Base-by-base conservation (phyloP, 805 yeast genomes). In the Candida adriatica region DNA sequence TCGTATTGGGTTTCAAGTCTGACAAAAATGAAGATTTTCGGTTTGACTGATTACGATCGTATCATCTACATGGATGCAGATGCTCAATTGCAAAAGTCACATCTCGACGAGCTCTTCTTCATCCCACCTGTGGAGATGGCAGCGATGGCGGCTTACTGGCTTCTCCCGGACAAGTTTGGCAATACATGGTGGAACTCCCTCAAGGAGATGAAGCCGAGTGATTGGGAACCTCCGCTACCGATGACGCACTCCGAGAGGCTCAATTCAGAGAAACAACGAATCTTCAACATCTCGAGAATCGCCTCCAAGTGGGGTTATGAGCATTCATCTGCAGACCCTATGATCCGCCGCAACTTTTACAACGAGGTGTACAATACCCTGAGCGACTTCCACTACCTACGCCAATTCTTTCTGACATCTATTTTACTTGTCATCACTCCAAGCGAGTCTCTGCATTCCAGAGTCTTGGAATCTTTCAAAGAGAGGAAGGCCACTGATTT, bases 351-450 rank as follows among this genome's bases (percentile, higher is more conserved):
- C 22, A 45, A 43, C 28, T 35, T 45, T 16, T 40, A 37, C 18
- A 42, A 51, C 22, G 46, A 49, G 37, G 27, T 67, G 2, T 68
- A 66, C 43, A 56, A 59, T 32, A 49, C 50, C 13, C 44, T 69
- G 32, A 74, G 73, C 4, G 52, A 41, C 24, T 51, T 50, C 28
- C 30, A 24, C 7, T 38, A 49, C 5, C 31, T 54, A 8, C 54
- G 61, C 29, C 53, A 58, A 33, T 46, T 54, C 17, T 36, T 42
- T 13, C 42, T 58, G 27, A 56, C 64, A 1, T 62, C 68, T 22
- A 72, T 71, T 39, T 50, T 79, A 4, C 75, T 79, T 77, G 79
- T 78, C 6, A 56, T 76, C 14, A 62, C 59, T 24, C 85, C 85
- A 4, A 58, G 54, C 3, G 31, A 30, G 6, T 34, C 38, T 11